phyloP scores from a whole-genome alignment of 108 stramenopile genomes.

The Mayamaea pseudoterrestris region DNA sequence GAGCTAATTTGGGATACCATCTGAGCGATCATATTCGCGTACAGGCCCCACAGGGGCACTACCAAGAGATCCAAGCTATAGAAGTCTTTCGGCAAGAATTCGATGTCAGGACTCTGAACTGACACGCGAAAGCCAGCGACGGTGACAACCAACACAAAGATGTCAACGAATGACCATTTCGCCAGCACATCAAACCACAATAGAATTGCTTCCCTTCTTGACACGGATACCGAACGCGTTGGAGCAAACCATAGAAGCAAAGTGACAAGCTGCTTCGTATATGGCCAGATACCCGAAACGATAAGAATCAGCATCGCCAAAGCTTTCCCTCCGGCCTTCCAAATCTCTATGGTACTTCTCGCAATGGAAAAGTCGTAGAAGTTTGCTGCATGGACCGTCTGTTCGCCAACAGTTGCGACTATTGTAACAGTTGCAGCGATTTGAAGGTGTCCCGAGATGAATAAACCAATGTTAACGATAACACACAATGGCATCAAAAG shows the following conservation, averaged over 20 bases:
- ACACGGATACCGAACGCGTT: conserved; percentile 24
- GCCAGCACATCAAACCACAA: conserved; percentile 67
- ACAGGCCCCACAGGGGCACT: conserved; percentile 70
- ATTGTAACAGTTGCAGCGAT: conserved; percentile 63
- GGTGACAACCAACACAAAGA: conserved; percentile 58
- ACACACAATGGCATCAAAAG: conserved; percentile 45
- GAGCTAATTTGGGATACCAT: conserved; percentile 60
- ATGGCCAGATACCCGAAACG: conserved; percentile 76
- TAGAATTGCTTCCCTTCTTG: conserved; percentile 42
- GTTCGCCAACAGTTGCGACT: conserved; percentile 40
- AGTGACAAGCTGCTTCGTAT: conserved; percentile 56
- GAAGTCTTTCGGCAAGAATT: conserved; percentile 51
- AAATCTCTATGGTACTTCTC: conserved; percentile 48
- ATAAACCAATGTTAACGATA: conserved; percentile 59
- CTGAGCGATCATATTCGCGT: conserved; percentile 75
- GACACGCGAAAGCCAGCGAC: conserved; percentile 60
- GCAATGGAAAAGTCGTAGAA: conserved; percentile 69
- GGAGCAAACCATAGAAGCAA: conserved; percentile 60
- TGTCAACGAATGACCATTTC: conserved; percentile 60
- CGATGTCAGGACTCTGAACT: conserved; percentile 45
- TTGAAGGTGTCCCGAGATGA: conserved; percentile 60
- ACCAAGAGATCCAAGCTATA: conserved; percentile 61
- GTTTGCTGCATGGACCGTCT: conserved; percentile 19
- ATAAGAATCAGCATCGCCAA: conserved; percentile 57
- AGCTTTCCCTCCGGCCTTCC: conserved; percentile 50